Base-by-base conservation (phyloP, 345 rosid species). In the Dipteronia dyeriana region DNA sequence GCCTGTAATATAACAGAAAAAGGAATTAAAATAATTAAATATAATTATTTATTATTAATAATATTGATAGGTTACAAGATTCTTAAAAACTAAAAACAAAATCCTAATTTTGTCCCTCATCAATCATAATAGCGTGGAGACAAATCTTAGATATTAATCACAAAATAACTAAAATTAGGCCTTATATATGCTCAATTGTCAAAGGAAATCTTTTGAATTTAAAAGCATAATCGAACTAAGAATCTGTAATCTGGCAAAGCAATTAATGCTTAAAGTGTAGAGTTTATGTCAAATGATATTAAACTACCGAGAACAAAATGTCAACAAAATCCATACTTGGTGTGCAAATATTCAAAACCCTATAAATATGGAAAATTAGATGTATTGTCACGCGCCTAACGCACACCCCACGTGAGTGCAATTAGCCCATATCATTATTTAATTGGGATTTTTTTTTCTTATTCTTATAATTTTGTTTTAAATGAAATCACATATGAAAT, bases 341-440 rank as follows among this genome's bases (percentile, higher is more conserved):
- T 19, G 16, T 11, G 54, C 2, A 57, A 57, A 25, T n/a, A 20
- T 20, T 57, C 54, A 2, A 14, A n/a, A 39, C 56, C 39, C 12
- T 39, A 56, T 11, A 34, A 25, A 22, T 66, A 20, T 45, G 64
- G 20, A 20, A 4, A 31, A 25, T 66, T 66, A 38, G 20, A 65
- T 73, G 73, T 41, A 17, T 7, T 66, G 81, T n/a, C 72, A 64
- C 60, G 73, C 26, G 73, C 81, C 73, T 64, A 78, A 65, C 76
- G 54, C 67, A 78, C 77, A 78, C 45, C 60, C 56, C 73, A 73
- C 59, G 7, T 65, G 73, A 65, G 10, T 65, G 67, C 34, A 20
- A 57, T 60, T 11, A 73, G 54, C 76, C 22, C 67, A 59, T 10
- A 19, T 17, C n/a, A 66, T 41, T 39, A 41, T 41, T 9, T 31